A percentile compares a stretch with the other conserved stretches of the same genome.
phyloP scores from a whole-genome alignment of 495 filamentous ascomycete species.

The Hypoxylon trugodes region DNA sequence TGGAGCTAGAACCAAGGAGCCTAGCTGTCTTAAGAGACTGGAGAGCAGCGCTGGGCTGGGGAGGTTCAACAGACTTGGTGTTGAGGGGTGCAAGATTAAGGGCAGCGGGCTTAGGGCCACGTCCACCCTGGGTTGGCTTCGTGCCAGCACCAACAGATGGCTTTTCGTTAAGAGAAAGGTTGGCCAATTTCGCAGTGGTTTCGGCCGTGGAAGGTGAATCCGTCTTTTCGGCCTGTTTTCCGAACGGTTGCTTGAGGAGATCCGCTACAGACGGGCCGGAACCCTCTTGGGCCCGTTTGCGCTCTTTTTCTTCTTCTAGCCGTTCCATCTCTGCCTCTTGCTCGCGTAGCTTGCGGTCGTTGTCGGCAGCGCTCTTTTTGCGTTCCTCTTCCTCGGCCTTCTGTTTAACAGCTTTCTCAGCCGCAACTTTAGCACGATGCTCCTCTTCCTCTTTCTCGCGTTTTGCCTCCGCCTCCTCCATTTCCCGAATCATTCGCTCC shows the following conservation, averaged over 20 bases:
- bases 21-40: slow-evolving; percentile 89
- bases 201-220: slow-evolving; percentile 45
- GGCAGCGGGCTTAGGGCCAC: slow-evolving; percentile 75
- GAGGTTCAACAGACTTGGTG: slow-evolving; percentile 81
- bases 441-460: slow-evolving; percentile 61
- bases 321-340: slow-evolving; percentile 64
- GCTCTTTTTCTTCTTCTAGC: slow-evolving; percentile 63
- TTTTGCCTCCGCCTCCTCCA: slow-evolving; percentile 62
- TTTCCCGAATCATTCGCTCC: slow-evolving; percentile 59
- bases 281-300: slow-evolving; percentile 49
- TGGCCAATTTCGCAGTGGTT: slow-evolving; percentile 54
- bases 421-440: slow-evolving; percentile 57
- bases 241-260: slow-evolving; percentile 40
- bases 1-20: slow-evolving; percentile 65
- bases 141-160: slow-evolving; percentile 60
- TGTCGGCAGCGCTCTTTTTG: slow-evolving; percentile 54
- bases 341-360: slow-evolving; percentile 66
- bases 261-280: slow-evolving; percentile 44
- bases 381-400: slow-evolving; percentile 63
- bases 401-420: slow-evolving; percentile 68
- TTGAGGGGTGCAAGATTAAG: slow-evolving; percentile 82
- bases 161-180: slow-evolving; percentile 54
- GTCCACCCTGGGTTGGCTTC: slow-evolving; percentile 62
- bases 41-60: slow-evolving; percentile 90
- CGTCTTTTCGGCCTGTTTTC: slow-evolving; percentile 40